Percentiles rank a stretch among this genome's conserved stretches.
Conservation (phyloP, 345 rosid species). For the Hibiscus trionum region DNA sequence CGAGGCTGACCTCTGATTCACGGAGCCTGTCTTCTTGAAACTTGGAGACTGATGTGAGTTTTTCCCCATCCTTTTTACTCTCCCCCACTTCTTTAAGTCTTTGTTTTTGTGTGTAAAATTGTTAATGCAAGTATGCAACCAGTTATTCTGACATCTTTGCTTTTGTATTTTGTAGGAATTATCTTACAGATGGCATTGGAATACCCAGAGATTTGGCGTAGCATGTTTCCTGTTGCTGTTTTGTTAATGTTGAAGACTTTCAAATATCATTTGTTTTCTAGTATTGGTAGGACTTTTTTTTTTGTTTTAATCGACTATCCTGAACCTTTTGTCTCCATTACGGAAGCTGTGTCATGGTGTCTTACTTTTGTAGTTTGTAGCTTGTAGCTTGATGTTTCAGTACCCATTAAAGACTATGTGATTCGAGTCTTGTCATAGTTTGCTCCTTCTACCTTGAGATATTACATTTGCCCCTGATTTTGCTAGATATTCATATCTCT, state of each 20-base stretch:
- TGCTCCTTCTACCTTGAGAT: background rate
- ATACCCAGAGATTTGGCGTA: slow-evolving; percentile 11
- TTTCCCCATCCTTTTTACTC: background rate
- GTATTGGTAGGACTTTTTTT: slow-evolving; percentile 29
- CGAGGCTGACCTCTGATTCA: background rate
- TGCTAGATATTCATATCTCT: background rate
- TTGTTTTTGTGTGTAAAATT: background rate
- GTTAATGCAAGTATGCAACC: background rate
- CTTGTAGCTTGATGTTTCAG: slow-evolving; percentile 15
- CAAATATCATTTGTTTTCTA: slow-evolving; percentile 23
- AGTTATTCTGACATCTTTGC: slow-evolving; percentile 5
- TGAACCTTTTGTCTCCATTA: slow-evolving; percentile 17
- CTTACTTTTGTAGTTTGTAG: slow-evolving; percentile 14
- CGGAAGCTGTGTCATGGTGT: slow-evolving; percentile 11
- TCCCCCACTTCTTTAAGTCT: background rate
- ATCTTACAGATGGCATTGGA: slow-evolving; percentile 15
- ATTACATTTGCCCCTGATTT: background rate
- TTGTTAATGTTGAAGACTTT: slow-evolving; percentile 18
- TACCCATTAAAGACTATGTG: background rate
- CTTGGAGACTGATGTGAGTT: slow-evolving; percentile 37
- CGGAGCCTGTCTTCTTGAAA: background rate
- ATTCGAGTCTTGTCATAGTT: background rate
- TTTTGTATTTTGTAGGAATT: slow-evolving; percentile 40
- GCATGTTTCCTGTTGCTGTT: slow-evolving; percentile 24
- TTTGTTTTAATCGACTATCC: slow-evolving; percentile 24